Conservation (phyloP, 2,329 filamentous ascomycete species). For the Trichophyton mentagrophytes region DNA sequence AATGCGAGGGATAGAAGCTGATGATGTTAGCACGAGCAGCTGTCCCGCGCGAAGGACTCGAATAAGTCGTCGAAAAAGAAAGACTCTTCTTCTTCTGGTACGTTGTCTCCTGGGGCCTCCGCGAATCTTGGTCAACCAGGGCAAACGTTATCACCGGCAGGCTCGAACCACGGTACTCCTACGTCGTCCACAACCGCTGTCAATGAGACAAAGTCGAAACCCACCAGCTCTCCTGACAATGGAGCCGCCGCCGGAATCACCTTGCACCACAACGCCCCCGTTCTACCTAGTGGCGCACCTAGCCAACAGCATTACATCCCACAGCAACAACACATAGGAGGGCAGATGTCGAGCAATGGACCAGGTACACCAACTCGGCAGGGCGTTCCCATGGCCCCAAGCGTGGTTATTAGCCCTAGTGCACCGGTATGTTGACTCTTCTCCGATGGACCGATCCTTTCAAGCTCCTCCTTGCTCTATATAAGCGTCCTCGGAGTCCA, state of each 20-base stretch:
- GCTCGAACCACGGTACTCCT: slow-evolving; percentile 57
- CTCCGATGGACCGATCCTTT: neutral
- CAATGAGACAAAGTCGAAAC: slow-evolving; percentile 75
- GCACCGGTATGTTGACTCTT: slow-evolving; percentile 57
- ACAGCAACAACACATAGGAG: slow-evolving; percentile 22
- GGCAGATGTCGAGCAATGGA: slow-evolving; percentile 36
- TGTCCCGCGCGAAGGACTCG: slow-evolving; percentile 77
- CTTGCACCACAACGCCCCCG: slow-evolving; percentile 17
- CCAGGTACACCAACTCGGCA: slow-evolving; percentile 50
- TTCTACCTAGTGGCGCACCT: slow-evolving; percentile 20
- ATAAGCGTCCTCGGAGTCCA: neutral
- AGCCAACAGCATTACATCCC: slow-evolving; percentile 28
- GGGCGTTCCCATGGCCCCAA: slow-evolving; percentile 55
- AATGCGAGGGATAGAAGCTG: slow-evolving; percentile 11
- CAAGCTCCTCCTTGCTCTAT: neutral
- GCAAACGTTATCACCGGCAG: slow-evolving; percentile 43
- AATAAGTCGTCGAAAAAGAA: slow-evolving; percentile 65
- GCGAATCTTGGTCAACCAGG: slow-evolving; percentile 13
- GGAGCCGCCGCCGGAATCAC: slow-evolving; percentile 18
- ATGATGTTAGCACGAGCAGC: slow-evolving; percentile 55
- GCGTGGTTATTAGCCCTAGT: slow-evolving; percentile 88
- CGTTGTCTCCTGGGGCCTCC: slow-evolving; percentile 60
- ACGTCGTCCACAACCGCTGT: slow-evolving; percentile 81
- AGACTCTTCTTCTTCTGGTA: slow-evolving; percentile 47
- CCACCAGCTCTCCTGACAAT: slow-evolving; percentile 34